Evolutionary conservation across 2,329 filamentous ascomycete genomes (phyloP), one percentile per base, ranked within the genome.

Genomic region (Sclerotinia sclerotiorum): DNA sequence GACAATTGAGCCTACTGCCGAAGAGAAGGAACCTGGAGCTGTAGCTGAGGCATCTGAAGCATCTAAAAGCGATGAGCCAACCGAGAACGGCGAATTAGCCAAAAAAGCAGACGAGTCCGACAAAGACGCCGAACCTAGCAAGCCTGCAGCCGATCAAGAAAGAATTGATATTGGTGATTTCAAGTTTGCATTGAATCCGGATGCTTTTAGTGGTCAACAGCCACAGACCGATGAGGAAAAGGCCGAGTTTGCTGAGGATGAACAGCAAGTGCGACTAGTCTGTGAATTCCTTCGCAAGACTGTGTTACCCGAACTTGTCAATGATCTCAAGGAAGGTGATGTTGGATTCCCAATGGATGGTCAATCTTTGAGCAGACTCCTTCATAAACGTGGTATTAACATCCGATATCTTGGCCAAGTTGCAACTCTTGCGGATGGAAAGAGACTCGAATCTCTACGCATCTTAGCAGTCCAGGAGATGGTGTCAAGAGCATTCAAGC

Each of bases 261-360:
- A 99, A 82, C 85, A 90, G 74, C 92, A 96, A 68, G 94, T 99
- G 62, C 90, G 92, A 71, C 88, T 90, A 68, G 93, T 93, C 42
- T 95, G 93, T 81, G 84, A 88, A 65, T 93, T 91, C 79, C 84
- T 99, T 62, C 87, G 88, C 11, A 84, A 88, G 11, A 89, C 90
- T 70, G 87, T 93, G 67, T 90, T 99, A 72, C 93, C 94, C n/a
- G 87, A 90, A 68, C 84, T 99, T 68, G 81, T 98, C 69, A 88
- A 90, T 71, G 94, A 99, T 76, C 86, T 99, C 69, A 90, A 91
- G 77, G 92, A 97, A 73, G 94, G 93, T 8, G 94, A 99, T 74
- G 90, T 97, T 73, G 95, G 94, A 75, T 98, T 98, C 83, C 95
- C 95, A 17, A 97, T 98, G 93, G 96, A 99, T 75, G 95, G 95